A percentile compares a stretch with the other conserved stretches of the same genome.
Conservation (phyloP, 768 basidiomycete species). For the Daedaleopsis sinensis region DNA sequence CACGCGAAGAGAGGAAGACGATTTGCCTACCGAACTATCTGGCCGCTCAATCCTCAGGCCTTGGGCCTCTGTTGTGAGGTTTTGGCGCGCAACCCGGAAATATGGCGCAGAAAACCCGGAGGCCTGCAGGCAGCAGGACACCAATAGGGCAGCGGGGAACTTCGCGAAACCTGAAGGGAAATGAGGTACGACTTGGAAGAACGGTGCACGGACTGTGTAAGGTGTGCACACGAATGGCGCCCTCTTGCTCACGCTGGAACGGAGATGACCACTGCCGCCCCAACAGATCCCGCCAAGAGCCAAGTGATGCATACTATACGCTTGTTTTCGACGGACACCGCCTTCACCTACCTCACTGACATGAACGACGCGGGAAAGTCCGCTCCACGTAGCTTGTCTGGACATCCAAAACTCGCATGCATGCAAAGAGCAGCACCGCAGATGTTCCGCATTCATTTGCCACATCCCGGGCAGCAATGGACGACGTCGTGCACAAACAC, state of each 20-base stretch:
- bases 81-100: neutral
- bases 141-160: neutral
- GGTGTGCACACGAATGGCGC: neutral
- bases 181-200: neutral
- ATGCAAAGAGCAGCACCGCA: neutral
- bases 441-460: conserved; percentile 33
- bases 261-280: neutral
- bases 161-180: neutral
- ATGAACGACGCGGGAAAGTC: neutral
- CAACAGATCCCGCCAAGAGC: neutral
- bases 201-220: neutral
- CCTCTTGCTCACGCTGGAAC: neutral
- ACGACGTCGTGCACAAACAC: conserved; percentile 94
- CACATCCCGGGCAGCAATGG: conserved; percentile 92
- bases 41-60: too few relatives aligned
- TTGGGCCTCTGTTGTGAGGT: too few relatives aligned
- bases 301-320: neutral
- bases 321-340: neutral
- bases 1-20: too few relatives aligned
- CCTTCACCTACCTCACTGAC: neutral
- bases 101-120: neutral
- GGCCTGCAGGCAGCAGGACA: neutral
- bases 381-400: neutral
- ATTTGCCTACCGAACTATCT: too few relatives aligned
- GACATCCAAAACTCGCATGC: neutral